Evolutionary conservation across 306 rosid species (phyloP).

Genomic region (Medicago truncatula): DNA sequence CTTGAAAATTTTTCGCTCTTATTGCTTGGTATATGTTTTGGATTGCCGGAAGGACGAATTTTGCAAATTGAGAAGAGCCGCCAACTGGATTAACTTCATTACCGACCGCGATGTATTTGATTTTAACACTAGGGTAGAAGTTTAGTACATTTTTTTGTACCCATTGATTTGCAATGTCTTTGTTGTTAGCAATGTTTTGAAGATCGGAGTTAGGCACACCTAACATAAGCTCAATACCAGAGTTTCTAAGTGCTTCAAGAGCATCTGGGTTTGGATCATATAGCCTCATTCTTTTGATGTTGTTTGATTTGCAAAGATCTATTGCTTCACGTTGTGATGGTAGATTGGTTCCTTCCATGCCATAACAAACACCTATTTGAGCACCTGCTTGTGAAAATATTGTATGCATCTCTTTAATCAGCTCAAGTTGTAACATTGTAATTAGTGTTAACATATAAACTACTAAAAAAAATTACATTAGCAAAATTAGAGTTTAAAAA

Average conservation of each 20-base stretch:
- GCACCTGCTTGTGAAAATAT: slow-evolving; percentile 47
- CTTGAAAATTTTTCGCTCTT: slow-evolving; percentile 47
- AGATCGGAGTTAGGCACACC: slow-evolving; percentile 65
- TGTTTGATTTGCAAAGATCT: slow-evolving; percentile 55
- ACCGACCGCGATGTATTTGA: slow-evolving; percentile 64
- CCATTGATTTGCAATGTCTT: slow-evolving; percentile 49
- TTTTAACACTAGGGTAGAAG: slow-evolving; percentile 53
- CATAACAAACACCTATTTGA: slow-evolving; percentile 69
- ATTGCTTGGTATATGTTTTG: slow-evolving; percentile 57
- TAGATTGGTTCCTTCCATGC: slow-evolving; percentile 62
- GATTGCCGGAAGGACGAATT: slow-evolving; percentile 55
- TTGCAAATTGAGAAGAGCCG: slow-evolving; percentile 44
- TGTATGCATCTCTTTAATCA: not conserved
- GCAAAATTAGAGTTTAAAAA: too few species aligned
- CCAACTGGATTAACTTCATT: slow-evolving; percentile 66
- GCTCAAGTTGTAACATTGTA: too few species aligned
- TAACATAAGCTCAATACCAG: slow-evolving; percentile 57
- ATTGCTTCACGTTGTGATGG: slow-evolving; percentile 55
- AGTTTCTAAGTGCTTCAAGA: slow-evolving; percentile 58
- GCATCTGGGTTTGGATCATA: slow-evolving; percentile 63
- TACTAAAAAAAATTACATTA: too few species aligned
- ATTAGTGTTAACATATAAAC: too few species aligned
- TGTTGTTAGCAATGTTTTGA: slow-evolving; percentile 52
- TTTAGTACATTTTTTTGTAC: slow-evolving; percentile 53
- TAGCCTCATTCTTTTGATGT: slow-evolving; percentile 54